Evolutionary conservation across 2,329 filamentous ascomycete genomes (phyloP), one percentile per base, ranked within the genome.

Genomic region (Colletotrichum sp.): DNA sequence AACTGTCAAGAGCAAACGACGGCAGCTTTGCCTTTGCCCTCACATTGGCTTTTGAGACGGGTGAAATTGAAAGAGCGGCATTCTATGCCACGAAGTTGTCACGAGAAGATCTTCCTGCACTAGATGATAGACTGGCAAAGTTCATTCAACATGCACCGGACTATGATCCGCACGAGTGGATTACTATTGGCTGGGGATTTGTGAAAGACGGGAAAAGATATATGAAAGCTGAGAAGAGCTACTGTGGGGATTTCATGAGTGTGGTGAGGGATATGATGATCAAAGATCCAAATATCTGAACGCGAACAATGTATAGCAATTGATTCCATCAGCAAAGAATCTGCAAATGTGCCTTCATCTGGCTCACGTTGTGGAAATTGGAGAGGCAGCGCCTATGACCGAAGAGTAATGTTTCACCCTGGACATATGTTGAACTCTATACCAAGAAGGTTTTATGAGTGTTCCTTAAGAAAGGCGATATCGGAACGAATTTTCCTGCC

Each of bases 201-300:
- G 39, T 26, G 7, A 66, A 66, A 16, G 26, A 15, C 18, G 64
- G 64, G 26, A 7, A 30, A 32, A 66, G 18, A 39, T 66, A 66
- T 18, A 66, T 66, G 64, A 66, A 66, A 32, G 64, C 64, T 21
- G 64, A 66, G 2, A 66, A 66, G 39, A 66, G 64, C 39, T 66
- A 66, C n/a, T 66, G 64, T 9, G 64, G 64, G 2, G 48, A 66
- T 12, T 66, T 66, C 24, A 32, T 66, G 64, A 12, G 18, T 6
- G 30, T 48, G 6, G 64, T 66, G 26, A 66, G 32, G 26, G 18
- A 13, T 1, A 66, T 66, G 64, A 66, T 66, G 64, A 52, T 4
- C 3, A 26, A 52, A 21, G 64, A 66, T 6, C 64, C 64, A 0
- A 66, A 66, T 36, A 66, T 66, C 1, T 66, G 7, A 26, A 3